Conservation (phyloP, 768 basidiomycete genomes). For the Macrolepiota albuminosa region DNA sequence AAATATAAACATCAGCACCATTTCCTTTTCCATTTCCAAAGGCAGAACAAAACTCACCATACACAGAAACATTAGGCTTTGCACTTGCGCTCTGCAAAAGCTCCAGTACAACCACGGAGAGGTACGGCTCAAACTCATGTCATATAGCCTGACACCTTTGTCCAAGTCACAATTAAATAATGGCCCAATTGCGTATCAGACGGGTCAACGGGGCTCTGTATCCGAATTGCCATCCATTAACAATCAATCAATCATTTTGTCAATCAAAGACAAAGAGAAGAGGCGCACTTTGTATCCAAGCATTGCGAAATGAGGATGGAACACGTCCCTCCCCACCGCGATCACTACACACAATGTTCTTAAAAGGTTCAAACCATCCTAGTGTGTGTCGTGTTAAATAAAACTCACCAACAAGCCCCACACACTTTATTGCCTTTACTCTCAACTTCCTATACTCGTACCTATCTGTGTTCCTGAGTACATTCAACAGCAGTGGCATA, state of each 20-base stretch:
- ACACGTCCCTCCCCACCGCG: conserved; percentile 79
- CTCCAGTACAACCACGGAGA: conserved; percentile 80
- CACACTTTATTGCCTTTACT: conserved; percentile 89
- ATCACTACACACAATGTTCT: conserved; percentile 55
- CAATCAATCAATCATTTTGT: too few relatives aligned
- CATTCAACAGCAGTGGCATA: conserved; percentile 76
- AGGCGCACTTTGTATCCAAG: conserved; percentile 73
- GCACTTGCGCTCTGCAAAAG: conserved; percentile 69
- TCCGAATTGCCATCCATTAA: too few relatives aligned
- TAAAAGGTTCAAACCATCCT: too few relatives aligned
- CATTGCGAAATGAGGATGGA: conserved; percentile 66
- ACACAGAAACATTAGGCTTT: conserved; percentile 76
- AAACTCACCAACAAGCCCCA: conserved; percentile 71
- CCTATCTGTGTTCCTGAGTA: conserved; percentile 68
- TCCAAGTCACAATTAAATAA: conserved; percentile 85
- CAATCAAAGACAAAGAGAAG: too few relatives aligned
- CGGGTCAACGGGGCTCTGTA: conserved; percentile 67
- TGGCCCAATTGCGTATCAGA: conserved; percentile 67
- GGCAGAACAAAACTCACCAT: too few relatives aligned
- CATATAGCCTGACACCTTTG: conserved; percentile 85
- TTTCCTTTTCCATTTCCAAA: too few relatives aligned
- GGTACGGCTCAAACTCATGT: conserved; percentile 80
- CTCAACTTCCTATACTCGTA: conserved; percentile 63
- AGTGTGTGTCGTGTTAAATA: too few relatives aligned
- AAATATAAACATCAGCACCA: too few relatives aligned